Evolutionary conservation across 2,329 filamentous ascomycete species (phyloP).

Genomic region (Huntiella moniliformis): DNA sequence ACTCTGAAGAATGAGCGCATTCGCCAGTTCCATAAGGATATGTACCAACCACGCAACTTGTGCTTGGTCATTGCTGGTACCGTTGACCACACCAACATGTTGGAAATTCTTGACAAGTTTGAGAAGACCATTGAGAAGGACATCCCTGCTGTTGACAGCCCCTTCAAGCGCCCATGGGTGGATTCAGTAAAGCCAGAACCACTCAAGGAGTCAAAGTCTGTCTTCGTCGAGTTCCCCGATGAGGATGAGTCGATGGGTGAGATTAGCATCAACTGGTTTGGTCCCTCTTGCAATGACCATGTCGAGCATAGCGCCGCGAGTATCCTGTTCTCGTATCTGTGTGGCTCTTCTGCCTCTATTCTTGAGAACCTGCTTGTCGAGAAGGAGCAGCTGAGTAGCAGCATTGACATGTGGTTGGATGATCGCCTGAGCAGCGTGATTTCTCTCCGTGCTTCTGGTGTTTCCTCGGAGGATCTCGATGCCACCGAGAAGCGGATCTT

Average conservation of each 20-base stretch:
- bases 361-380: slow-evolving; percentile 87
- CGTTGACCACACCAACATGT: slow-evolving; percentile 61
- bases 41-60: slow-evolving; percentile 96
- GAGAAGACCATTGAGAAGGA: slow-evolving; percentile 71
- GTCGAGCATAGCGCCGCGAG: slow-evolving; percentile 54
- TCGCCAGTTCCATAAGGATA: slow-evolving; percentile 80
- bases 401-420: slow-evolving; percentile 62
- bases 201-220: slow-evolving; percentile 51
- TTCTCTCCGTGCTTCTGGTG: slow-evolving; percentile 69
- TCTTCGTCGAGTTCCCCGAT: slow-evolving; percentile 81
- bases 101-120: slow-evolving; percentile 70
- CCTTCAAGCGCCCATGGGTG: slow-evolving; percentile 74
- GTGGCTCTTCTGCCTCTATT: slow-evolving; percentile 80
- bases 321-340: slow-evolving; percentile 68
- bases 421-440: slow-evolving; percentile 66
- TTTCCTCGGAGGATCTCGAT: slow-evolving; percentile 68
- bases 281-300: slow-evolving; percentile 59
- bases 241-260: slow-evolving; percentile 91
- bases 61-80: slow-evolving; percentile 86
- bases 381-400: slow-evolving; percentile 77
- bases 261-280: slow-evolving; percentile 69
- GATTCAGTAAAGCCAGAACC: slow-evolving; percentile 64
- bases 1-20: slow-evolving; percentile 77
- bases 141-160: slow-evolving; percentile 53
- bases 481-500: slow-evolving; percentile 75